These are phyloP conservation scores for Kentomonas sorsogonicus DNA, from an alignment of 208 protist species.

Conservation along the genomic window DNA sequence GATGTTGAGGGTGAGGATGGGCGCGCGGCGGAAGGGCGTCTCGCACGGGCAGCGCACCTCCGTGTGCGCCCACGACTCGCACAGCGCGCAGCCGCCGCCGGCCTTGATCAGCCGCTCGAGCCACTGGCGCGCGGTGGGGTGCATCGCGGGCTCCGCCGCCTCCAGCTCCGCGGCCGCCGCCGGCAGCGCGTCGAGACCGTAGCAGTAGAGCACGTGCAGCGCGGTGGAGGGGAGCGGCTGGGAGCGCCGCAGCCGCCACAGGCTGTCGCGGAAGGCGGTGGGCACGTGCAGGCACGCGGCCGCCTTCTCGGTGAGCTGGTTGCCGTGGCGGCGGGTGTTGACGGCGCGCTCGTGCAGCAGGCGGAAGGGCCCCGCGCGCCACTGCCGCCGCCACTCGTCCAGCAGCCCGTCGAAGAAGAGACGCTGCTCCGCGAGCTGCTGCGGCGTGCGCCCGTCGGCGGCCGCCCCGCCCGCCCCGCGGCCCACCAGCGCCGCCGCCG, in stretches of 20 bases:
- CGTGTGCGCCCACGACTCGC: conserved; percentile 74
- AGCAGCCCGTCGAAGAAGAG: conserved; percentile 53
- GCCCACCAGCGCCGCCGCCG: conserved; percentile 23
- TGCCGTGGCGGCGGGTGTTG: conserved; percentile 42
- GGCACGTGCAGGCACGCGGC: conserved; percentile 50
- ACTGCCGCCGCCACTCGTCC: conserved; percentile 52
- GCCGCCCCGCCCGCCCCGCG: conserved; percentile 6
- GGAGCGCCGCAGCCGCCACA: conserved; percentile 65
- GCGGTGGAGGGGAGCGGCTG: conserved; percentile 56
- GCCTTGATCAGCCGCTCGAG: conserved; percentile 39
- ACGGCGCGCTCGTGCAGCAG: conserved; percentile 35
- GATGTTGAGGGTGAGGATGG: conserved; percentile 23
- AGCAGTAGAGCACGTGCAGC: conserved; percentile 59
- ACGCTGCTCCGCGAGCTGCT: conserved; percentile 18
- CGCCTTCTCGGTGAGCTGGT: conserved; percentile 34
- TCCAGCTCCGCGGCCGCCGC: conserved; percentile 34
- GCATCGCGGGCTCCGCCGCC: conserved; percentile 59
- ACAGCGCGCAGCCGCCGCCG: conserved; percentile 58
- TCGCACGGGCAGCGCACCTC: conserved; percentile 73
- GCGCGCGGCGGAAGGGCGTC: conserved; percentile 40
- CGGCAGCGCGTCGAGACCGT: conserved; percentile 49
- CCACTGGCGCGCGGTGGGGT: conserved; percentile 60
- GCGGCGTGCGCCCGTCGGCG: conserved; percentile 20
- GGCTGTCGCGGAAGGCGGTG: conserved; percentile 55
- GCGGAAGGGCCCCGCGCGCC: conserved; percentile 68